Evolutionary conservation across 1,139 yeast genomes (phyloP).

Genomic region (Geotrichum fermentans): DNA sequence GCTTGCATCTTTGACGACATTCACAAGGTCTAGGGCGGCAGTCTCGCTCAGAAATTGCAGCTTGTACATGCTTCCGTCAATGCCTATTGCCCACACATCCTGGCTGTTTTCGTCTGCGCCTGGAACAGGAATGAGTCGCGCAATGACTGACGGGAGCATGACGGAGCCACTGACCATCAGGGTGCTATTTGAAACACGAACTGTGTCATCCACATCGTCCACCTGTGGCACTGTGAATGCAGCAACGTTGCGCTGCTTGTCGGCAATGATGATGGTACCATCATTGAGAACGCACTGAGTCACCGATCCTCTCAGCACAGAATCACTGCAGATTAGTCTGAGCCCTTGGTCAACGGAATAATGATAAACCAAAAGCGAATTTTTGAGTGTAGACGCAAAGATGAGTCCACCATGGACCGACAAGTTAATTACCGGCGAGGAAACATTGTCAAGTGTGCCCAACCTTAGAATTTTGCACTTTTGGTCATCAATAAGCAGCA

Average conservation of each 20-base stretch:
- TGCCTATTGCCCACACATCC: conserved; percentile 8
- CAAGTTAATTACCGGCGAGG: neutral
- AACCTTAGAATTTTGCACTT: conserved; percentile 12
- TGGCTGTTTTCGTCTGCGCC: neutral
- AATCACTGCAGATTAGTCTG: conserved; percentile 23
- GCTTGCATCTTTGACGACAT: neutral
- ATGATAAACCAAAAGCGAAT: conserved; percentile 9
- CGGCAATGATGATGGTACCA: conserved; percentile 9
- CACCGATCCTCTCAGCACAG: conserved; percentile 23
- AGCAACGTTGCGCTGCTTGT: conserved; percentile 14
- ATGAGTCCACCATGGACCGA: conserved; percentile 3
- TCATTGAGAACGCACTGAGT: conserved; percentile 6
- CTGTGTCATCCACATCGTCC: neutral
- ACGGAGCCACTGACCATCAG: conserved; percentile 5
- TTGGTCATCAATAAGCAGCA: conserved; percentile 6
- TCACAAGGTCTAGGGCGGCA: neutral
- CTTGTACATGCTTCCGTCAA: conserved; percentile 30
- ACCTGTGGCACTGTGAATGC: conserved; percentile 2
- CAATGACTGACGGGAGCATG: conserved; percentile 7
- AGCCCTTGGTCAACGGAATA: neutral
- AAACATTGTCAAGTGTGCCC: neutral
- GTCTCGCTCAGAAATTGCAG: neutral
- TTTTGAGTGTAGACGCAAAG: conserved; percentile 7
- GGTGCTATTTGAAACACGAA: conserved; percentile 2
- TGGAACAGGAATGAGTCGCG: conserved; percentile 8